Base-by-base conservation (phyloP, 176 grass and related monocot genomes). In the Phoenix roebelenii region DNA sequence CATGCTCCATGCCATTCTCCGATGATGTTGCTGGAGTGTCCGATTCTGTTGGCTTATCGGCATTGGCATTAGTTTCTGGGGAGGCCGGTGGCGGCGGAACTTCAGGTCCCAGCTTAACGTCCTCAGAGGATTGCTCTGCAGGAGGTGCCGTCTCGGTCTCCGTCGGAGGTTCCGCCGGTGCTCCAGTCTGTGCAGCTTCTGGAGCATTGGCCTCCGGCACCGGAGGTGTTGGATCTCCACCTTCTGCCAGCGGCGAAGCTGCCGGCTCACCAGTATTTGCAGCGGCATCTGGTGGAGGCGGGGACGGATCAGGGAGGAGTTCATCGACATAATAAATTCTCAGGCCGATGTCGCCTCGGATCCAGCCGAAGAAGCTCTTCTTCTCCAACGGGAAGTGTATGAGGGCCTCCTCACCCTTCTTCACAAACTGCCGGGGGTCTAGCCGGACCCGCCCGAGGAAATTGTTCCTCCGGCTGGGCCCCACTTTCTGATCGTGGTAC, bases 351-450 rank as follows among this genome's bases (percentile, higher is more conserved):
- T 91, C 80, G 19, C 92, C 87, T 55, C 84, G 84, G 14, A 91
- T 81, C 92, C 92, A 97, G 76, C 57, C 61, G 54, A 85, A 88
- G 66, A 88, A 70, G 54, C 49, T 74, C 78, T 90, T 97, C 66
- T 88, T 96, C 83, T 90, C 63, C 19, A 97, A 75, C 26, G 92
- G 78, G 39, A 97, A 90, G 54, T 77, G 77, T 50, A 90, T 85
- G 52, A 88, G 75, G 39, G 92, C 92, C 80, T 97, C 92, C 84
- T 91, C 92, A 26, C 92, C 92, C 79, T 80, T 80, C 51, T 75
- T 77, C 54, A 97, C 87, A 66, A 88, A 82, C 73, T 75, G 81
- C 23, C 84, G 73, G 5, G 81, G 80, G 69, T 97, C 81, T 54
- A 96, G 60, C 60, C 78, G 70, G 61, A 97, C 87, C 78, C 78